Evolutionary conservation across 768 basidiomycete species (phyloP), one percentile per base, ranked within the genome.

Genomic region (Dacryopinax spathularia): DNA sequence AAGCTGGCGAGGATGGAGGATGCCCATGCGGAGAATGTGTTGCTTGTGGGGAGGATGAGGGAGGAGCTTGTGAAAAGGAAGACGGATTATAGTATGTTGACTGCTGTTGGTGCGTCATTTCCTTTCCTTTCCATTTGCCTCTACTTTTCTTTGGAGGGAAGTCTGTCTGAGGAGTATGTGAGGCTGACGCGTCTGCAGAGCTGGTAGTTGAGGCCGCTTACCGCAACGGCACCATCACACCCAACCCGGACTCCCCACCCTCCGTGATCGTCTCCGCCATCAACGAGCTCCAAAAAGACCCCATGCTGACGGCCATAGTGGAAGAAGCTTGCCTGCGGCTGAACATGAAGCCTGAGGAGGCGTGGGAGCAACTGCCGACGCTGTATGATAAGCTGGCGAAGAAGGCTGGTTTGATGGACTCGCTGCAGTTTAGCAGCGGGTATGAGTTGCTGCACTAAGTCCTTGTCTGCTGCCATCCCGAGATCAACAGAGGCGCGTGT

Each of bases 181-280:
- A 6, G 5, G 16, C 39, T 18, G 7, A 6, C 48, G 13, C 48
- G n/a, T 56, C 6, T 29, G 20, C 48, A 56, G 48, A 56, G 25
- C 48, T 56, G 5, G 48, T 56, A 13, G 48, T 56, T 29, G 48
- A 56, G 20, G 48, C 48, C 48, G 48, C 48, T 7, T 56, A 56
- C 48, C 48, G 48, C 13, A 56, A 56, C 48, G 48, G 48, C 48
- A 56, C 13, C 48, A 56, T 56, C 48, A 56, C 48, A 15, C 15
- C 48, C 25, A 20, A 31, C 48, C 5, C 20, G 3, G 13, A 56
- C 13, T 3, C 25, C 29, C 3, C 48, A 15, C 48, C 48, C 25
- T 10, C 15, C 22, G 48, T 56, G 48, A 56, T 56, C 48, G 48
- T 56, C 13, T 5, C 9, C 29, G 48, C 48, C 5, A 25, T 56